These are phyloP conservation scores for Alternaria burnsii DNA, from an alignment of 2,329 filamentous ascomycete genomes.

Conservation along the genomic window DNA sequence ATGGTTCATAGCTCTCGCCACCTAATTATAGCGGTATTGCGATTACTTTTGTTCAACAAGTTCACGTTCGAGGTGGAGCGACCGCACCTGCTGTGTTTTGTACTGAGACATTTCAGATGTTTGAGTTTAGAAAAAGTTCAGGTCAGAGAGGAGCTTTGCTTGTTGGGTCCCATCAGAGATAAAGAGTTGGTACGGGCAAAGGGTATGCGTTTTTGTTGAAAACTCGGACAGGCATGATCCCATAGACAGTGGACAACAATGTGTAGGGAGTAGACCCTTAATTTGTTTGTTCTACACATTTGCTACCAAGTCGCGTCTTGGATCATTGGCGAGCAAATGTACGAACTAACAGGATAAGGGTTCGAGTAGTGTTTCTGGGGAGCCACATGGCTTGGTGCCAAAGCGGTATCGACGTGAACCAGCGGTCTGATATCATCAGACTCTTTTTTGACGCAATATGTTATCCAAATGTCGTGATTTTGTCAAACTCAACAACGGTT, in stretches of 20 bases:
- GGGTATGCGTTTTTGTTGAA: background rate
- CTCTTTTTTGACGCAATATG: background rate
- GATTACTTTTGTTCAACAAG: background rate
- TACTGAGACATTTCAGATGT: background rate
- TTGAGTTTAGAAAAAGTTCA: background rate
- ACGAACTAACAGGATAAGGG: background rate
- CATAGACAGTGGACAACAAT: background rate
- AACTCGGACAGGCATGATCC: background rate
- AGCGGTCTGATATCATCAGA: background rate
- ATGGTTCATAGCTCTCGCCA: background rate
- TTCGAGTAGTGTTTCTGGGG: background rate
- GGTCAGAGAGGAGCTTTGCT: background rate
- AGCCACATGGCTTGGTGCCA: background rate
- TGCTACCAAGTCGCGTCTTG: background rate
- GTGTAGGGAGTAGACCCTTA: background rate
- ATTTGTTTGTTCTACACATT: background rate
- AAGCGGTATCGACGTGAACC: background rate
- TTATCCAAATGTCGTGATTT: background rate
- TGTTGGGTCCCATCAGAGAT: background rate
- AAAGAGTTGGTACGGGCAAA: background rate
- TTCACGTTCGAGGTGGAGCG: background rate
- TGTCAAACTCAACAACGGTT: background rate
- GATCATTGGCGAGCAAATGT: background rate
- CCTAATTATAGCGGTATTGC: background rate
- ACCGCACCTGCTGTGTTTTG: background rate